Conservation (phyloP, 2,329 filamentous ascomycete species). For the Gnomoniopsis smithogilvyi region DNA sequence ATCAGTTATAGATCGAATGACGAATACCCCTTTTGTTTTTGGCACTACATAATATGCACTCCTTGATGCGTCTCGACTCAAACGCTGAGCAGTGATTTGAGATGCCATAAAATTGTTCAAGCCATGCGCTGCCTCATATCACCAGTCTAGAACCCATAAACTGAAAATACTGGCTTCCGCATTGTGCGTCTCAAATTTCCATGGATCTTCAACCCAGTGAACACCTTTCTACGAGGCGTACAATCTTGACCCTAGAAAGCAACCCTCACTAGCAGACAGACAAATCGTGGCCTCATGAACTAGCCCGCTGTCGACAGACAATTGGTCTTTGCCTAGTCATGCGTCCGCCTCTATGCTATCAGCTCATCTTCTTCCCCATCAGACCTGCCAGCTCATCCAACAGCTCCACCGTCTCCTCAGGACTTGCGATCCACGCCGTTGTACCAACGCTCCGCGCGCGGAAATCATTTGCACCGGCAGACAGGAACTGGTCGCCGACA, state of each 20-base stretch:
- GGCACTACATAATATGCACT: not conserved
- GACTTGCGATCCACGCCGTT: constrained; percentile 95
- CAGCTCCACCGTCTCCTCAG: constrained; percentile 82
- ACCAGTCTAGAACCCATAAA: not conserved
- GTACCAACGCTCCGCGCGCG: constrained; percentile 89
- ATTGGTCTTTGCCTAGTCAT: not conserved
- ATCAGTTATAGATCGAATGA: constrained; percentile 10
- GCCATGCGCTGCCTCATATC: not conserved
- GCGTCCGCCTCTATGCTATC: not conserved
- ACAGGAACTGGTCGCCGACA: constrained; percentile 95
- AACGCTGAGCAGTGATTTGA: not conserved
- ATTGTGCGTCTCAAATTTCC: not conserved
- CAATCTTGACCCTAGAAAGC: not conserved
- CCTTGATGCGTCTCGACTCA: not conserved
- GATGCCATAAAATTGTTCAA: not conserved
- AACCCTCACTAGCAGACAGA: not conserved
- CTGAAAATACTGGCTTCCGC: no score
- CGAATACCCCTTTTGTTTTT: constrained; percentile 10
- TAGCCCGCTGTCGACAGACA: no score
- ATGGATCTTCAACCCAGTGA: not conserved
- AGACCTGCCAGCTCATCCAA: constrained; percentile 75
- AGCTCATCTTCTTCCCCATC: constrained; percentile 43
- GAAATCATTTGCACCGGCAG: constrained; percentile 94
- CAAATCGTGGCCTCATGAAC: not conserved
- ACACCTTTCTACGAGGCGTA: not conserved